These are phyloP conservation scores for Penicillium occitanis DNA, from an alignment of 2,329 filamentous ascomycete species.

Conservation along the genomic window DNA sequence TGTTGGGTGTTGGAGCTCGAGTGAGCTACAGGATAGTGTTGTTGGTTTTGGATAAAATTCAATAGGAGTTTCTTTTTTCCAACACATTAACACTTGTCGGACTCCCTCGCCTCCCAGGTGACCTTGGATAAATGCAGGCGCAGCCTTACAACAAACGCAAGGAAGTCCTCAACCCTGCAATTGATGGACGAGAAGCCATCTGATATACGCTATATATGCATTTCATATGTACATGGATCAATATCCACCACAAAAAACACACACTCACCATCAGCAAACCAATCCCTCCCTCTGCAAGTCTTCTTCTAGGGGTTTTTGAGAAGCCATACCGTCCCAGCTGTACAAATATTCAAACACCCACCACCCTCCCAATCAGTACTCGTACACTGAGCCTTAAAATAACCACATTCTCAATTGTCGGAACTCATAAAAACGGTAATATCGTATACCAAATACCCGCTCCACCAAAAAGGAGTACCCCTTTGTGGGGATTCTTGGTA, in stretches of 20 bases:
- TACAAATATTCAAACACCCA: constrained; percentile 10
- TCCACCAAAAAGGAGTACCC: no score
- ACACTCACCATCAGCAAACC: no score
- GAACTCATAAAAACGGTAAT: no score
- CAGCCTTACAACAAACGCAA: neutral
- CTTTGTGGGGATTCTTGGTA: no score
- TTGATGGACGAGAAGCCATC: neutral
- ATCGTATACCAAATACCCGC: no score
- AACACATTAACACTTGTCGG: neutral
- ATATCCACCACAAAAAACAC: neutral
- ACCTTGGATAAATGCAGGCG: neutral
- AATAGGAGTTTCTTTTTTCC: neutral
- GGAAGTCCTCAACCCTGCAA: no score
- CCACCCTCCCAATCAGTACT: constrained; percentile 2
- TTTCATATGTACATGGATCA: neutral
- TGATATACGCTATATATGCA: neutral
- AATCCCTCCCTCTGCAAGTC: no score
- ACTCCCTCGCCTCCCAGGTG: neutral
- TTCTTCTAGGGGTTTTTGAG: no score
- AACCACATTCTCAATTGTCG: neutral
- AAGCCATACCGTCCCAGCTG: neutral
- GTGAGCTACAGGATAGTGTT: neutral
- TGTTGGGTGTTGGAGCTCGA: neutral
- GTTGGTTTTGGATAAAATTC: neutral
- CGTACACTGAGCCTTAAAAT: constrained; percentile 3